Evolutionary conservation across 805 yeast genomes (phyloP).

Genomic region (Scheffersomyces lignosus): DNA sequence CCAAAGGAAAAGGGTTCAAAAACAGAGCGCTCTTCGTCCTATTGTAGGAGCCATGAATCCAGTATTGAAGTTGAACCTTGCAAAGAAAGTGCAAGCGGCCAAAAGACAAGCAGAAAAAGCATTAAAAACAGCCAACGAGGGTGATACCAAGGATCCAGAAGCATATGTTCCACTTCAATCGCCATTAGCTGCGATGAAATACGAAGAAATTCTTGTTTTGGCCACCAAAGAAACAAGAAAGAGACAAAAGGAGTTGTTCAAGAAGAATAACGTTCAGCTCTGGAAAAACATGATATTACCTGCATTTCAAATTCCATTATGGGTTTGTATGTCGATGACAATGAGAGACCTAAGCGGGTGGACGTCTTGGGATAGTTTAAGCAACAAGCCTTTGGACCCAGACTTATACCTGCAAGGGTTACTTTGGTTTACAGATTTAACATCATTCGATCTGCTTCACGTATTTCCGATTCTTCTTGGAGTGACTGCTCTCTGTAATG

Average conservation of each 20-base stretch:
- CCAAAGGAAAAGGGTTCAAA: conserved; percentile 67
- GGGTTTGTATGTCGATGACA: conserved; percentile 77
- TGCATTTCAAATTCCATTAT: conserved; percentile 78
- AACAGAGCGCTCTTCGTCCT: conserved; percentile 72
- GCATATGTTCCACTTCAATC: conserved; percentile 15
- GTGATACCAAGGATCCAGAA: conserved; percentile 2
- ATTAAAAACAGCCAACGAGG: conserved; percentile 5
- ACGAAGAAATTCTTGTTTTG: conserved; percentile 74
- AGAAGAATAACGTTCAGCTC: conserved; percentile 63
- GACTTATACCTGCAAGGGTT: conserved; percentile 54
- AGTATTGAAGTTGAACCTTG: conserved; percentile 58
- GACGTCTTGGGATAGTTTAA: conserved; percentile 44
- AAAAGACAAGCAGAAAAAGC: conserved; percentile 18
- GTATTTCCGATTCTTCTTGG: conserved; percentile 75
- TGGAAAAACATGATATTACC: conserved; percentile 83
- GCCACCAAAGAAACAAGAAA: conserved; percentile 77
- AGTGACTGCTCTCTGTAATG: conserved; percentile 65
- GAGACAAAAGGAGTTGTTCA: conserved; percentile 71
- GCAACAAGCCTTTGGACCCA: conserved; percentile 50
- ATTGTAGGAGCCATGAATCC: conserved; percentile 75
- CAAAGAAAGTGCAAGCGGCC: conserved; percentile 45
- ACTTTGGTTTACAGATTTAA: conserved; percentile 61
- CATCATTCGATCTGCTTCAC: conserved; percentile 59
- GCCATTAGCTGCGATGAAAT: conserved; percentile 50
- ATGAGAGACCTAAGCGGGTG: conserved; percentile 76